Conservation (phyloP, 805 yeast species). For the Saccharomycopsis microspora region DNA sequence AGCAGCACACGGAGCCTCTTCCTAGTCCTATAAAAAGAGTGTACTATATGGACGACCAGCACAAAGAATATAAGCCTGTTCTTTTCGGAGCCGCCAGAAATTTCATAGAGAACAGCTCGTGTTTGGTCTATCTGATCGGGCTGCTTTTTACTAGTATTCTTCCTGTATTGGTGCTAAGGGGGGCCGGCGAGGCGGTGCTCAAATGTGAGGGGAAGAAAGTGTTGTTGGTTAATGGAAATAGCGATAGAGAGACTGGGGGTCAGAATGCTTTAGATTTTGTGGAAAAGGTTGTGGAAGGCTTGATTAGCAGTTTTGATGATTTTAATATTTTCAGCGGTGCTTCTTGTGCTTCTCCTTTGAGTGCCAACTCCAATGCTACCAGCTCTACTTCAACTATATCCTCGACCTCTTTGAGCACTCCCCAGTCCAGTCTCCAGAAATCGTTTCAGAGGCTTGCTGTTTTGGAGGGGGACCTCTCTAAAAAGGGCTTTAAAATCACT, state of each 20-base stretch:
- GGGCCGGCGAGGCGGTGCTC: constrained; percentile 54
- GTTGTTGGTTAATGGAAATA: constrained; percentile 58
- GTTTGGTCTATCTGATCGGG: constrained; percentile 71
- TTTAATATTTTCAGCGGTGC: not conserved
- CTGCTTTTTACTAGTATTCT: constrained; percentile 79
- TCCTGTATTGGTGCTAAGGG: constrained; percentile 66
- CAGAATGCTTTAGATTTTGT: constrained; percentile 52
- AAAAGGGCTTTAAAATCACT: constrained; percentile 24
- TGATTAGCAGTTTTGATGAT: constrained; percentile 36
- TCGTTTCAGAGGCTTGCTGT: not conserved
- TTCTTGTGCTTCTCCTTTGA: not conserved
- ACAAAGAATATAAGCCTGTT: constrained; percentile 69
- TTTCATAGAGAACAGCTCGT: constrained; percentile 37
- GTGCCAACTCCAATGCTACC: not conserved
- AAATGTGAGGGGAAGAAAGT: constrained; percentile 33
- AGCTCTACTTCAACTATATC: not conserved
- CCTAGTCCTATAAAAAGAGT: constrained; percentile 63
- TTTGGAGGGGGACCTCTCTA: not conserved
- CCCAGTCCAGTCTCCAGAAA: constrained; percentile 1
- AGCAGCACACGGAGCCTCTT: constrained; percentile 48
- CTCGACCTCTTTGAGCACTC: not conserved
- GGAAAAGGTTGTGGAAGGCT: constrained; percentile 41
- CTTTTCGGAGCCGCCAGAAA: not conserved
- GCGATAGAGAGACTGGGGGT: constrained; percentile 72
- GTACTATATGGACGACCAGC: constrained; percentile 76